Percentiles rank a stretch among this genome's conserved stretches.
Conservation (phyloP, 2,329 filamentous ascomycete genomes). For the Neocatenulostroma microsporum region DNA sequence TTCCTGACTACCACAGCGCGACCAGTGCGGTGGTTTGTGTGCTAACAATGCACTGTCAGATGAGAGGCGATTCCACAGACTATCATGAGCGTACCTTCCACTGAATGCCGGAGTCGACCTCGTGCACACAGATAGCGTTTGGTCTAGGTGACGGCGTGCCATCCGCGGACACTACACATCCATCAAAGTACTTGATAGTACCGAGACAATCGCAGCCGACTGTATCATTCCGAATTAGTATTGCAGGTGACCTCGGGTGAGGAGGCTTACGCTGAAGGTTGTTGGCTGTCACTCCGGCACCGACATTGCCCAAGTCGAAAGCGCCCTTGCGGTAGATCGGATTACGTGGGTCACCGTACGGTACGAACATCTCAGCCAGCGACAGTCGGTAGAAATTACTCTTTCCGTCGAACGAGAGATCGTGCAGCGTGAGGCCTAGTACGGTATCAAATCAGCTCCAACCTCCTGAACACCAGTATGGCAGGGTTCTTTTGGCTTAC, state of each 20-base stretch:
- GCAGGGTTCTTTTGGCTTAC: no score
- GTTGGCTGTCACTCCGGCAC: constrained; percentile 53
- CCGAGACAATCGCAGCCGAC: constrained; percentile 65
- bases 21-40: constrained; percentile 62
- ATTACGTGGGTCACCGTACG: constrained; percentile 56
- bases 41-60: no score
- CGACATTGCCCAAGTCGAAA: constrained; percentile 61
- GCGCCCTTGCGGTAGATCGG: constrained; percentile 64
- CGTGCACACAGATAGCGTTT: constrained; percentile 63
- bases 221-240: constrained; percentile 60
- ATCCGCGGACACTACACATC: constrained; percentile 48
- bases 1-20: constrained; percentile 56
- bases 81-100: no score
- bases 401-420: constrained; percentile 47
- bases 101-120: constrained; percentile 61
- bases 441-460: no score
- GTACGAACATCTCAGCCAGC: constrained; percentile 60
- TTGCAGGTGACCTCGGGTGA: constrained; percentile 35
- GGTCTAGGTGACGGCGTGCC: constrained; percentile 52
- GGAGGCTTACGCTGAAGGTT: constrained; percentile 59
- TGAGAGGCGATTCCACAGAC: no score
- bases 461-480: no score
- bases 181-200: constrained; percentile 61
- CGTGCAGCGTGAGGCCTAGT: constrained; percentile 62
- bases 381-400: constrained; percentile 60